phyloP scores from a whole-genome alignment of 169 alveolate species.

The Cryptosporidium tyzzeri region DNA sequence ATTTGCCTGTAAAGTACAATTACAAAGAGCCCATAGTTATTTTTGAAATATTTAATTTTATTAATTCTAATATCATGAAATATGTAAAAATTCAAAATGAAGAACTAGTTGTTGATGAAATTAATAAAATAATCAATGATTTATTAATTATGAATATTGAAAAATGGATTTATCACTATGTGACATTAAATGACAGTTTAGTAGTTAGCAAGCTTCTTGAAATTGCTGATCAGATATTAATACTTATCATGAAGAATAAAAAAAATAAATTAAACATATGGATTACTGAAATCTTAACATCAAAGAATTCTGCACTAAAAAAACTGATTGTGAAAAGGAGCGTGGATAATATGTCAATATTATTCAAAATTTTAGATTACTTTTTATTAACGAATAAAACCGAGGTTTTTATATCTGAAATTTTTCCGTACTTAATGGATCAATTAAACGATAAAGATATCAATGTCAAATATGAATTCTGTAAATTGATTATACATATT shows the following conservation, averaged over 20 bases:
- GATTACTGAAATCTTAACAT: slow-evolving; percentile 43
- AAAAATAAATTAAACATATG: slow-evolving; percentile 15
- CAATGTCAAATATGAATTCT: slow-evolving; percentile 17
- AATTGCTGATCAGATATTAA: neutral
- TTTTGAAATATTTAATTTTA: slow-evolving; percentile 38
- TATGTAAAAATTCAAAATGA: slow-evolving; percentile 5
- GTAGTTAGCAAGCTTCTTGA: slow-evolving; percentile 8
- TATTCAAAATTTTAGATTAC: neutral
- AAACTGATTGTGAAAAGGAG: neutral
- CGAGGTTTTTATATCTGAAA: slow-evolving; percentile 38
- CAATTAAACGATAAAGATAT: slow-evolving; percentile 29
- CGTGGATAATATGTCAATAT: neutral
- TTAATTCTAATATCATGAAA: slow-evolving; percentile 15
- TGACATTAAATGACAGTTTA: neutral
- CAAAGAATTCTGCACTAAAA: slow-evolving; percentile 17
- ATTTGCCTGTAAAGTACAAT: neutral
- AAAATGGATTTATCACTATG: slow-evolving; percentile 25
- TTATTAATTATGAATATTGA: slow-evolving; percentile 29
- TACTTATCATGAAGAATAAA: neutral
- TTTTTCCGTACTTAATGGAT: slow-evolving; percentile 37
- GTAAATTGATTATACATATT: slow-evolving; percentile 11
- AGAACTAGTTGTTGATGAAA: neutral
- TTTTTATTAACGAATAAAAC: slow-evolving; percentile 1
- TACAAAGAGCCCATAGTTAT: slow-evolving; percentile 10
- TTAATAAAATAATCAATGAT: slow-evolving; percentile 1